phyloP scores from a whole-genome alignment of 164 flowering plant species.

The Amborella trichopoda region DNA sequence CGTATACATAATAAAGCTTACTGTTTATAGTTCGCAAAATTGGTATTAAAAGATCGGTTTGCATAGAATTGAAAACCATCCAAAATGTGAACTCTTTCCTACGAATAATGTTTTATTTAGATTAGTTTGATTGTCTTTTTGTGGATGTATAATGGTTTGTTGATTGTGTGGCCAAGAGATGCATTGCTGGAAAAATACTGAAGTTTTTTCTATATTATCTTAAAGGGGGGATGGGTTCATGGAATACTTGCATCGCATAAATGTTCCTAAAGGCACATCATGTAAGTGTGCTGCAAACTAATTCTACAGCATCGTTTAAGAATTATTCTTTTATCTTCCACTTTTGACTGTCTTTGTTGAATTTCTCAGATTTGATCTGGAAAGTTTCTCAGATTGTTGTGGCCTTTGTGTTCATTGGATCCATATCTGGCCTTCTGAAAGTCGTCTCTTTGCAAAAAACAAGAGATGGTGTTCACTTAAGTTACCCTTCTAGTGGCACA shows the following conservation, averaged over 20 bases:
- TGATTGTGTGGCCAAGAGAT: slow-evolving; percentile 1
- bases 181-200: neutral
- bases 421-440: slow-evolving; percentile 43
- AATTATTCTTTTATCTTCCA: neutral
- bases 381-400: slow-evolving; percentile 27
- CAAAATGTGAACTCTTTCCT: neutral
- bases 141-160: neutral
- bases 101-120: neutral
- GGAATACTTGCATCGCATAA: slow-evolving; percentile 19
- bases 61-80: neutral
- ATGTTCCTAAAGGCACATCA: slow-evolving; percentile 34
- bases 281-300: slow-evolving; percentile 32
- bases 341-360: slow-evolving; percentile 3
- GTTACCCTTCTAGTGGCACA: slow-evolving; percentile 23
- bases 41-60: neutral
- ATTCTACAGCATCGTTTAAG: neutral
- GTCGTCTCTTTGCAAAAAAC: slow-evolving; percentile 35
- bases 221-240: slow-evolving; percentile 43
- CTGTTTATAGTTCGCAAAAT: neutral
- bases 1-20: no score
- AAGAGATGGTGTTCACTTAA: slow-evolving; percentile 13
- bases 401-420: slow-evolving; percentile 40
- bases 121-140: neutral
- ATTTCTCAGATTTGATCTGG: slow-evolving; percentile 35
- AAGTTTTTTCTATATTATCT: neutral